Base-by-base conservation (phyloP, 257 asterid genomes). In the Ilex aquifolium region DNA sequence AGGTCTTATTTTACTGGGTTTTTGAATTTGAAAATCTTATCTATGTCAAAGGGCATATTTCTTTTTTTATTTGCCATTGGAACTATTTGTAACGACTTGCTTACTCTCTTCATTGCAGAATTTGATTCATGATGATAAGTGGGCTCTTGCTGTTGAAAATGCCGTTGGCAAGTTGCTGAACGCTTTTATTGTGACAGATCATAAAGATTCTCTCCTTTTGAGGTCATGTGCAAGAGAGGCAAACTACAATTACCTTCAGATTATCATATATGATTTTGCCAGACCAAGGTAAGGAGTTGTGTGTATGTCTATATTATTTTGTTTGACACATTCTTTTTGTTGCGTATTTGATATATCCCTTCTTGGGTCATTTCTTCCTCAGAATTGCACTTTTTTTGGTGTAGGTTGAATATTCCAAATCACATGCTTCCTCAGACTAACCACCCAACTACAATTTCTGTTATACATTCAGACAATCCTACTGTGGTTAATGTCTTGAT, bases 361-460 rank as follows among this genome's bases (percentile, higher is more conserved):
- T 42, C 27, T 49, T 55, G 57, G 15, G 7, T 40, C 54, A 31
- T 48, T 64, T 52, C 32, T 30, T 36, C 54, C 44, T 72, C 67
- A 72, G 66, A 79, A 57, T 56, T 70, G 61, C 44, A 54, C 69
- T 51, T 63, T 52, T 59, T 68, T 72, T 44, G 69, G 66, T 65
- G 75, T 82, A 91, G 98, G 83, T 74, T 92, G 71, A 67, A 78
- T 63, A 81, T 92, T 72, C 99, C 99, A 44, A 61, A 64, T 39
- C 94, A 85, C 81, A 92, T 89, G 99, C 91, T 92, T 72, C 99
- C 99, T 55, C 96, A 81, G 67, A 92, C 97, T 65, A 72, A 70
- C 64, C 86, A 87, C 73, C 97, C 99, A 65, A 89, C 97, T 61
- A 82, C 77, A 14, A 75, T 92, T 66, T 87, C 96, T 49, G 87